Evolutionary conservation across 306 rosid genomes (phyloP).

Genomic region (Cucurbita maxima): DNA sequence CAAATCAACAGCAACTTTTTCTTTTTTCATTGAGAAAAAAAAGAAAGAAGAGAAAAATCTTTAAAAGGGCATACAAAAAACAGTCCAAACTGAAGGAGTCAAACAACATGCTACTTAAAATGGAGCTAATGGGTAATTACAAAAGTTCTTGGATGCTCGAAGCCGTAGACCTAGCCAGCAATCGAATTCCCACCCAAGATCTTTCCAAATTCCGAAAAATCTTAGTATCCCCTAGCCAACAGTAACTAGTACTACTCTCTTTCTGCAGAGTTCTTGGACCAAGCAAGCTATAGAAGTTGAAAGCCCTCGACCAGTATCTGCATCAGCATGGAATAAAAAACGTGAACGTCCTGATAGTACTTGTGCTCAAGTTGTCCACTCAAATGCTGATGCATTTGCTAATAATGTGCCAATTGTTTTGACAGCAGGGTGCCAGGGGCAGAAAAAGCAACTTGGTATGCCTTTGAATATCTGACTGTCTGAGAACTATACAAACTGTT

Average conservation of each 20-base stretch:
- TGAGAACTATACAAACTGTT: not conserved
- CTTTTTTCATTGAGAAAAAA: not conserved
- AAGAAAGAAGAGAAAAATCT: too few relatives aligned
- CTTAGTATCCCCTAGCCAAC: not conserved
- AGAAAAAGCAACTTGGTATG: constrained; percentile 45
- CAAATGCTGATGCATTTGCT: constrained; percentile 39
- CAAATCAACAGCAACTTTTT: not conserved
- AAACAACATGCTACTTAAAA: not conserved
- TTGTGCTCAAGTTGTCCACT: constrained; percentile 70
- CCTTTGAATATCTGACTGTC: constrained; percentile 3
- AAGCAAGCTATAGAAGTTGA: constrained; percentile 72
- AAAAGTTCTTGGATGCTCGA: not conserved
- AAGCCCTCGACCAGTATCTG: constrained; percentile 44
- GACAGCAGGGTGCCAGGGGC: constrained; percentile 26
- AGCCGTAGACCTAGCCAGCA: not conserved
- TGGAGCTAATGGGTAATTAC: not conserved
- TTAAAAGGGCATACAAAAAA: not conserved
- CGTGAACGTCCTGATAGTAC: constrained; percentile 61
- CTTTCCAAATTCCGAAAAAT: not conserved
- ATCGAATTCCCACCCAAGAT: not conserved
- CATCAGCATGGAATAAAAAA: constrained; percentile 30
- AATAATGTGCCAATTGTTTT: constrained; percentile 25
- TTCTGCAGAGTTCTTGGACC: constrained; percentile 84
- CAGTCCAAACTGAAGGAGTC: not conserved
- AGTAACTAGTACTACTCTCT: not conserved